Base-by-base conservation (phyloP, 768 basidiomycete genomes). In the Trichaptum fuscoviolaceum region DNA sequence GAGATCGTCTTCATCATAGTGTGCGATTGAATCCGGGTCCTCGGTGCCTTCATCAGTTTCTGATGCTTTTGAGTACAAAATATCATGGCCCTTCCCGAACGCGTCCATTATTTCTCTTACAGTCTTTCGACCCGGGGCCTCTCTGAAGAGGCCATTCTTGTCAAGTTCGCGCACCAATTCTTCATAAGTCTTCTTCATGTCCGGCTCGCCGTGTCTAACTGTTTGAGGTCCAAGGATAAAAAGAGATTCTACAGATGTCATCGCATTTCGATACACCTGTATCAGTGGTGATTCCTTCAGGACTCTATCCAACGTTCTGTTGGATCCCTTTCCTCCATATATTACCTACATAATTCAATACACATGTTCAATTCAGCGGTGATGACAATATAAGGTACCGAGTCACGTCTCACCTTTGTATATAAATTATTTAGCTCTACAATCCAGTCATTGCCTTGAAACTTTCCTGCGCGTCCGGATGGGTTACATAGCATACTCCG, bases 341-440 rank as follows among this genome's bases (percentile, higher is more conserved):
- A 78, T 76, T 0, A 71, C 66, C 77, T 79, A 60, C n/a, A n/a
- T 62, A 24, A 58, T 24, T 58, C 7, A 26, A 52, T 1, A 42
- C 25, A 36, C 4, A 35, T 27, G 61, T 34, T 26, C 2, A 25
- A 24, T 36, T n/a, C n/a, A 26, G 60, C 23, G 23, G 7, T 3
- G 58, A n/a, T 24, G n/a, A 20, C 6, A 24, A 25, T 17, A 25
- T 52, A 58, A 23, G n/a, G n/a, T n/a, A n/a, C n/a, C 30, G 26
- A 35, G 58, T 15, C 12, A 24, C 9, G 42, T 15, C 30, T 30
- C 30, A 80, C 80, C 71, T 82, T 83, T 8, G 74, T 80, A 23
- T 76, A 80, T 0, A 82, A 73, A 66, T 83, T 83, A 35, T 81
- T 77, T 2, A 77, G 71, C 65, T 84, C 80, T 1, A 80, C 70